phyloP scores from a whole-genome alignment of 805 yeast species.

The Saturnispora besseyi region DNA sequence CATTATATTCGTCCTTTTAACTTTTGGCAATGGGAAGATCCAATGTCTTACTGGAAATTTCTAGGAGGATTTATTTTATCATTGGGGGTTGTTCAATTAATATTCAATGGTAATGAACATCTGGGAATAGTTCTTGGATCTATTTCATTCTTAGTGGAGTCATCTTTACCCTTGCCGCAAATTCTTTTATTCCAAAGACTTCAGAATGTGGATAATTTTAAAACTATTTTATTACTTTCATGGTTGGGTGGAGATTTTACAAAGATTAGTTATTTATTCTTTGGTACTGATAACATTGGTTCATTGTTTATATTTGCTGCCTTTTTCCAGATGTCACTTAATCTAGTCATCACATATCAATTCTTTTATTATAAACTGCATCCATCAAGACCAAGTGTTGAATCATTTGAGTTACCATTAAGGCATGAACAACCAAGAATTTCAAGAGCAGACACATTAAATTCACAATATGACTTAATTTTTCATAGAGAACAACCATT shows the following conservation, averaged over 20 bases:
- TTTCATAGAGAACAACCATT: not conserved
- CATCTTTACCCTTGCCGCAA: conserved; percentile 69
- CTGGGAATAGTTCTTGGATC: conserved; percentile 28
- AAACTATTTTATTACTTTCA: conserved; percentile 60
- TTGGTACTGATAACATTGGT: conserved; percentile 66
- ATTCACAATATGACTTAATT: not conserved
- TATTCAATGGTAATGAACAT: conserved; percentile 20
- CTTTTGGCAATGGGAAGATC: conserved; percentile 76
- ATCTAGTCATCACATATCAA: conserved; percentile 64
- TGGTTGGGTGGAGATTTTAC: conserved; percentile 88
- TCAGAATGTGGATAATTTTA: conserved; percentile 69
- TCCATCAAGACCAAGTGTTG: conserved; percentile 2
- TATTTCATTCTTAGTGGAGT: conserved; percentile 52
- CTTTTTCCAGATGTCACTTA: conserved; percentile 67
- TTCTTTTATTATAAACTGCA: conserved; percentile 49
- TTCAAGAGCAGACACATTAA: not conserved
- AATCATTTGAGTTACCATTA: conserved; percentile 6
- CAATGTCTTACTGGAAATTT: conserved; percentile 32
- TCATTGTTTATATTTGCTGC: conserved; percentile 60
- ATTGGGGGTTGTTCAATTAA: conserved; percentile 17
- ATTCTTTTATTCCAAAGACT: conserved; percentile 58
- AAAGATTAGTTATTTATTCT: conserved; percentile 65
- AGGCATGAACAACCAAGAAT: not conserved
- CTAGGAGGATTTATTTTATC: conserved; percentile 33
- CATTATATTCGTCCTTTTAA: conserved; percentile 51